Evolutionary conservation across 2,329 filamentous ascomycete genomes (phyloP).

Genomic region (Claviceps paspali): DNA sequence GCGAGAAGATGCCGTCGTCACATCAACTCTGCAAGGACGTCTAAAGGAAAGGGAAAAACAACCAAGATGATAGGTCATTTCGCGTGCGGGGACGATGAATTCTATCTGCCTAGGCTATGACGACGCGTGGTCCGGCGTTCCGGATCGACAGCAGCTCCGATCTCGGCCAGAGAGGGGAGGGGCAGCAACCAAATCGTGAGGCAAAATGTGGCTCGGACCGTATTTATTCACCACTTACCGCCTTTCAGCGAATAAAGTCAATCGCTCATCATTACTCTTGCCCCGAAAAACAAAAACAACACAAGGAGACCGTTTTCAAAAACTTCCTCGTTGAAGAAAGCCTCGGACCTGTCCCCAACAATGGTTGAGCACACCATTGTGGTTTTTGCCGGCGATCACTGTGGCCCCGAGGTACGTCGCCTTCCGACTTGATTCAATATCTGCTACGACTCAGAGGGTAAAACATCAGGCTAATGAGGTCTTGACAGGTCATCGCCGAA

Average conservation of each 20-base stretch:
- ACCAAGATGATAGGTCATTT: not conserved
- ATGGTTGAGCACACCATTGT: slow-evolving; percentile 64
- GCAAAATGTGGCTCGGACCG: no score
- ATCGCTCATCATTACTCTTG: not conserved
- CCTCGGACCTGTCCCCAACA: slow-evolving; percentile 14
- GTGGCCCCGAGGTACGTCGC: slow-evolving; percentile 58
- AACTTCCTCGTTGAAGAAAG: no score
- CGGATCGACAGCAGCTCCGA: slow-evolving; percentile 3
- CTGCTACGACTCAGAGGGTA: slow-evolving; percentile 7
- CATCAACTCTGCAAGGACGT: no score
- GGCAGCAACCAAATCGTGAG: not conserved
- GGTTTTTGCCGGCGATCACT: slow-evolving; percentile 68
- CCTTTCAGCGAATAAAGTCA: no score
- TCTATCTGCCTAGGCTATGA: no score
- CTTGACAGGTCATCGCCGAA: slow-evolving; percentile 55
- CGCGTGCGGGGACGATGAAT: not conserved
- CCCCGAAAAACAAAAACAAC: no score
- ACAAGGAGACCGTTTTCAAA: no score
- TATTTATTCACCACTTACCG: not conserved
- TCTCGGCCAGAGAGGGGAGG: slow-evolving; percentile 6
- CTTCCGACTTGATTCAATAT: slow-evolving; percentile 6
- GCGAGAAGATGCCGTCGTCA: not conserved
- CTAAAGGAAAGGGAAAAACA: no score
- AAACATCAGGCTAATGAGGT: slow-evolving; percentile 8
- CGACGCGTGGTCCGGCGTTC: not conserved